Percentiles rank a stretch among this genome's conserved stretches.
These are phyloP conservation scores for Suhomyces taliae DNA, from an alignment of 1,139 yeast species.

Conservation along the genomic window DNA sequence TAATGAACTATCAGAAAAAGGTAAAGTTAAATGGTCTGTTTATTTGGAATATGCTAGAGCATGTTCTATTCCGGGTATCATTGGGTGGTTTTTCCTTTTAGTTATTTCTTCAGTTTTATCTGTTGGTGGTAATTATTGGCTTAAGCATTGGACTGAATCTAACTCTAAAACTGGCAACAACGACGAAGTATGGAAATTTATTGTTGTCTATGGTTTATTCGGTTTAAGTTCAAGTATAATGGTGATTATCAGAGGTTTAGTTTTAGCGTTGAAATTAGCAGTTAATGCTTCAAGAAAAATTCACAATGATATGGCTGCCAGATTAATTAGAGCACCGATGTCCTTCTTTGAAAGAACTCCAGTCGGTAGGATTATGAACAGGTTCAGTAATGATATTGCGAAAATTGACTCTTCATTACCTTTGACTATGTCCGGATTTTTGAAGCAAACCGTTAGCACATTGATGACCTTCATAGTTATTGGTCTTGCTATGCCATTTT, in stretches of 20 bases:
- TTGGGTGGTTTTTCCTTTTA: constrained; percentile 15
- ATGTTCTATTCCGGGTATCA: constrained; percentile 24
- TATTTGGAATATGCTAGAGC: constrained; percentile 26
- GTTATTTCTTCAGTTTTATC: constrained; percentile 18
- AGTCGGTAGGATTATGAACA: constrained; percentile 33
- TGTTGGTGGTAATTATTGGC: constrained; percentile 52
- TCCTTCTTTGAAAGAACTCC: constrained; percentile 33
- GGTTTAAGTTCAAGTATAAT: constrained; percentile 27
- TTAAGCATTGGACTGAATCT: constrained; percentile 60
- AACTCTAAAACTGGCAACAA: constrained; percentile 31
- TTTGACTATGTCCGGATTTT: constrained; percentile 42
- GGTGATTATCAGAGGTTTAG: constrained; percentile 16
- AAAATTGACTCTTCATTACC: constrained; percentile 59
- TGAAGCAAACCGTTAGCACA: constrained; percentile 43
- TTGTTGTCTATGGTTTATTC: constrained; percentile 32
- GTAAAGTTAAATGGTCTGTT: constrained; percentile 27
- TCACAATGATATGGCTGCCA: constrained; percentile 27
- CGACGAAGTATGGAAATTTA: constrained; percentile 21
- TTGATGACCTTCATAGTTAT: constrained; percentile 52
- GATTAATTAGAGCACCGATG: constrained; percentile 32
- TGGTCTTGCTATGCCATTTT: constrained; percentile 51
- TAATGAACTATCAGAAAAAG: constrained; percentile 28
- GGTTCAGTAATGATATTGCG: constrained; percentile 70
- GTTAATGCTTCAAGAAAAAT: constrained; percentile 25
- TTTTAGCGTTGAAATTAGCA: constrained; percentile 20